These are phyloP conservation scores for Daldinia vernicosa DNA, from an alignment of 495 filamentous ascomycete species.

Conservation along the genomic window DNA sequence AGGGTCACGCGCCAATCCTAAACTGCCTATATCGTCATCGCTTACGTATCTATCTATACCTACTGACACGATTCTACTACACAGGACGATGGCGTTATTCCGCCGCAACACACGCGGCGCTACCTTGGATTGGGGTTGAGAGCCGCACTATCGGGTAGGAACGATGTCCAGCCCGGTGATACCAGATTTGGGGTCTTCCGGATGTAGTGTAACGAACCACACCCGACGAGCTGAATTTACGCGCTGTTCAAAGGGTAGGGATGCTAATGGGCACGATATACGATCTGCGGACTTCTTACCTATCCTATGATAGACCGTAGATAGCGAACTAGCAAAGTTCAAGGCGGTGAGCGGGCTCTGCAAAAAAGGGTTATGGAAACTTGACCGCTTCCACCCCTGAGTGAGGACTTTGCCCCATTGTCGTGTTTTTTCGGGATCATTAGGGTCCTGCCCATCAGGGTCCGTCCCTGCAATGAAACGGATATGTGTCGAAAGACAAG, in stretches of 20 bases:
- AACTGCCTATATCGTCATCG: neutral
- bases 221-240: slow-evolving; percentile 11
- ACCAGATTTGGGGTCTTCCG: slow-evolving; percentile 95
- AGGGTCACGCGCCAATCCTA: neutral
- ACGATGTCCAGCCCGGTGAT: slow-evolving; percentile 64
- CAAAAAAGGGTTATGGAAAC: neutral
- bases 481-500: neutral
- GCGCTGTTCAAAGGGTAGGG: slow-evolving; percentile 5
- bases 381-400: slow-evolving; percentile 30
- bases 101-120: slow-evolving; percentile 83
- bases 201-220: slow-evolving; percentile 87
- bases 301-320: slow-evolving; percentile 7
- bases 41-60: neutral
- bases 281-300: slow-evolving; percentile 1
- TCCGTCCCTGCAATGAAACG: slow-evolving; percentile 20
- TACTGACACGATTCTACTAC: slow-evolving; percentile 41
- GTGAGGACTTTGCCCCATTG: slow-evolving; percentile 9
- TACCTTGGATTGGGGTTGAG: slow-evolving; percentile 84
- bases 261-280: neutral
- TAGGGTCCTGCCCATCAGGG: slow-evolving; percentile 15
- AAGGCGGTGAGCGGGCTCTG: slow-evolving; percentile 17
- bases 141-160: slow-evolving; percentile 76
- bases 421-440: neutral
- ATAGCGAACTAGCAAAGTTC: neutral
- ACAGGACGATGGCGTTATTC: slow-evolving; percentile 89